phyloP scores from a whole-genome alignment of 441 rosid genomes.

The Erodium texanum region DNA sequence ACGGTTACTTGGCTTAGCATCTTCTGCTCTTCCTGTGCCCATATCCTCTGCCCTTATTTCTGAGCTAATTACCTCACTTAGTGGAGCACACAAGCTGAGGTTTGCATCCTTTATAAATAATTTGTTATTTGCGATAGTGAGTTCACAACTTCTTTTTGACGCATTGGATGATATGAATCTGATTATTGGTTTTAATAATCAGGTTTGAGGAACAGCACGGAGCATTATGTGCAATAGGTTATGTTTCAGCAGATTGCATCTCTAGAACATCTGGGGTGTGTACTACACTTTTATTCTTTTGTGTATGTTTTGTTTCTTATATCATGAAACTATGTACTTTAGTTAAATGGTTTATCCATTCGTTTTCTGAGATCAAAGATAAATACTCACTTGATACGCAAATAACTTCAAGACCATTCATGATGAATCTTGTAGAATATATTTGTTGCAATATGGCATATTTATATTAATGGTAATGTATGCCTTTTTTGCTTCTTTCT shows the following conservation, averaged over 20 bases:
- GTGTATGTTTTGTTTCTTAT: conserved; percentile 1
- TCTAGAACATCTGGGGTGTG: conserved; percentile 56
- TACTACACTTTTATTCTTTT: conserved; percentile 16
- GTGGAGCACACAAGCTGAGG: conserved; percentile 54
- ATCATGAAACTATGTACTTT: background rate
- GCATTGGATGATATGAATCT: conserved; percentile 6
- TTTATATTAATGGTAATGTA: too few relatives aligned
- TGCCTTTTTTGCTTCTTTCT: too few relatives aligned
- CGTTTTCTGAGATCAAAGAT: background rate
- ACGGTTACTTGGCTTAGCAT: conserved; percentile 87
- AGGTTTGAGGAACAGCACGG: conserved; percentile 91
- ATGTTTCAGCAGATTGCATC: conserved; percentile 62
- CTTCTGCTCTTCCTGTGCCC: conserved; percentile 56
- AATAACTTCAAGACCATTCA: background rate
- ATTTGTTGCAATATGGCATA: background rate
- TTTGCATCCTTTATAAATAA: conserved; percentile 19
- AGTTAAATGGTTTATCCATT: background rate
- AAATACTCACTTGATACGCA: background rate
- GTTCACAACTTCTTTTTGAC: background rate
- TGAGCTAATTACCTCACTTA: conserved; percentile 52
- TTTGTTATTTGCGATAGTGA: conserved; percentile 6
- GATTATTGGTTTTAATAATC: conserved; percentile 19
- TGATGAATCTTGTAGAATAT: conserved; percentile 1
- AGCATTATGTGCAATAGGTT: conserved; percentile 70
- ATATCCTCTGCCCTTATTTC: conserved; percentile 49